Evolutionary conservation across 352 stramenopile genomes (phyloP).

Genomic region (Globisporangium cystogenes): DNA sequence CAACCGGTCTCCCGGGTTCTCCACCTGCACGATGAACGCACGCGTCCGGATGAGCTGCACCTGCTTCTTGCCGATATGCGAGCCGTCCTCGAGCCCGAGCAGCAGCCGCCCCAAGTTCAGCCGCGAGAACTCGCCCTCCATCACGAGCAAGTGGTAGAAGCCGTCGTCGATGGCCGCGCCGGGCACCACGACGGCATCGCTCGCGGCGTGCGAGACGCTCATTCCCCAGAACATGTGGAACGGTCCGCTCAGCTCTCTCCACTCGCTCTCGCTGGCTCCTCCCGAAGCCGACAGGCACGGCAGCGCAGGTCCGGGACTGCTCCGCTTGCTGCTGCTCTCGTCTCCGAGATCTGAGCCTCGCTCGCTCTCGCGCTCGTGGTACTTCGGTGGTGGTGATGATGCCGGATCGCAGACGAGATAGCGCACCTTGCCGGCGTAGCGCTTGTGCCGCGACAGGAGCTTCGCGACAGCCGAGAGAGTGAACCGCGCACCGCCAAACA

Average conservation of each 20-base stretch:
- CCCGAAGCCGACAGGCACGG: conserved; percentile 5
- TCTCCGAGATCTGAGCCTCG: conserved; percentile 4
- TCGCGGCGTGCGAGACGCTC: conserved; percentile 45
- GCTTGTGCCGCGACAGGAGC: conserved; percentile 29
- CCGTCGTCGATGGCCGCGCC: conserved; percentile 41
- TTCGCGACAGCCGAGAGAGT: conserved; percentile 36
- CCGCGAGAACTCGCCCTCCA: conserved; percentile 33
- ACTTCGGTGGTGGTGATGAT: conserved; percentile 21
- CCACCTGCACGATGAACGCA: conserved; percentile 37
- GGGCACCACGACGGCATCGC: conserved; percentile 40
- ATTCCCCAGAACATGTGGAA: conserved; percentile 65
- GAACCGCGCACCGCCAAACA: conserved; percentile 53
- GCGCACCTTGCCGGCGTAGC: conserved; percentile 31
- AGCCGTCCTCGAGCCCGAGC: conserved; percentile 45
- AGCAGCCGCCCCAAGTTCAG: conserved; percentile 37
- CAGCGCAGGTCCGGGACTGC: no score
- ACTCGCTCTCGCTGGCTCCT: conserved; percentile 8
- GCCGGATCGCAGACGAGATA: conserved; percentile 30
- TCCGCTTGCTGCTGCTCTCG: conserved; percentile 5
- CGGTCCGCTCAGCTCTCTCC: conserved; percentile 33
- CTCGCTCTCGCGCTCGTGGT: conserved; percentile 22
- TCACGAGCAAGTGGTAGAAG: conserved; percentile 57
- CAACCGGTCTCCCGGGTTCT: conserved; percentile 31
- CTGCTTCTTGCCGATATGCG: conserved; percentile 30
- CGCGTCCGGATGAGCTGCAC: conserved; percentile 56